Percentiles rank a stretch among this genome's conserved stretches.
These are phyloP conservation scores for Calamus simplicifolius DNA, from an alignment of 176 grass and related monocot genomes.

Conservation along the genomic window DNA sequence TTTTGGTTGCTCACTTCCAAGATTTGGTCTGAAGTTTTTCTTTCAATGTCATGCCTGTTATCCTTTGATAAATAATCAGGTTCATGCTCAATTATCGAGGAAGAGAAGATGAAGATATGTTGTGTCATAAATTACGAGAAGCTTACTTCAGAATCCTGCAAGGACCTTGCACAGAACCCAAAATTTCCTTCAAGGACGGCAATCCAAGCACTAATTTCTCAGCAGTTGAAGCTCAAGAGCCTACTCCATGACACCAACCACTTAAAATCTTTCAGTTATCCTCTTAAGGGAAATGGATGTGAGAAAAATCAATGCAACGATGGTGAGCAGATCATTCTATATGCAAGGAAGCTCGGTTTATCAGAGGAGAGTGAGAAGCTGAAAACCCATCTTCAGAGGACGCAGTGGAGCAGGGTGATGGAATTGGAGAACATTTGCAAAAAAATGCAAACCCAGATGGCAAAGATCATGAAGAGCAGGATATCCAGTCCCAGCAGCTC, in stretches of 20 bases:
- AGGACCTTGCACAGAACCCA: slow-evolving; percentile 61
- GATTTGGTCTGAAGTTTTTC: too few relatives aligned
- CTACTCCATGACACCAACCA: slow-evolving; percentile 46
- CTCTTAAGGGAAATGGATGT: slow-evolving; percentile 7
- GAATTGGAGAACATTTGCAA: slow-evolving; percentile 82
- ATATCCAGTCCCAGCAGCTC: slow-evolving; percentile 12
- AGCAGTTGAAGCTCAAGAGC: slow-evolving; percentile 72
- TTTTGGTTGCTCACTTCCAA: too few relatives aligned
- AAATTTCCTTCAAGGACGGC: slow-evolving; percentile 72
- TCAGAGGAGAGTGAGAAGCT: slow-evolving; percentile 80
- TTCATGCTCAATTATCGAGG: slow-evolving; percentile 53
- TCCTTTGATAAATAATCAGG: slow-evolving; percentile 25
- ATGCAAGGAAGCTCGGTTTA: slow-evolving; percentile 57
- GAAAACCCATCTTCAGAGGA: slow-evolving; percentile 63
- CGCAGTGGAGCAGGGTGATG: slow-evolving; percentile 85
- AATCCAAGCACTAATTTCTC: slow-evolving; percentile 78
- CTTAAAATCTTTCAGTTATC: slow-evolving; percentile 12
- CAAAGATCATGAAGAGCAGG: slow-evolving; percentile 53
- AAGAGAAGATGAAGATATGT: slow-evolving; percentile 93
- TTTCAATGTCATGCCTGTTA: too few relatives aligned
- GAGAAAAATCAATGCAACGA: neutral
- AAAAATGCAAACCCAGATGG: slow-evolving; percentile 82
- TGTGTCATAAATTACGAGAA: slow-evolving; percentile 78
- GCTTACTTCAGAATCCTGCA: slow-evolving; percentile 81
- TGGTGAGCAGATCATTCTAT: slow-evolving; percentile 61